Evolutionary conservation across 2,329 filamentous ascomycete species (phyloP).

Genomic region (Emergomyces orientalis): DNA sequence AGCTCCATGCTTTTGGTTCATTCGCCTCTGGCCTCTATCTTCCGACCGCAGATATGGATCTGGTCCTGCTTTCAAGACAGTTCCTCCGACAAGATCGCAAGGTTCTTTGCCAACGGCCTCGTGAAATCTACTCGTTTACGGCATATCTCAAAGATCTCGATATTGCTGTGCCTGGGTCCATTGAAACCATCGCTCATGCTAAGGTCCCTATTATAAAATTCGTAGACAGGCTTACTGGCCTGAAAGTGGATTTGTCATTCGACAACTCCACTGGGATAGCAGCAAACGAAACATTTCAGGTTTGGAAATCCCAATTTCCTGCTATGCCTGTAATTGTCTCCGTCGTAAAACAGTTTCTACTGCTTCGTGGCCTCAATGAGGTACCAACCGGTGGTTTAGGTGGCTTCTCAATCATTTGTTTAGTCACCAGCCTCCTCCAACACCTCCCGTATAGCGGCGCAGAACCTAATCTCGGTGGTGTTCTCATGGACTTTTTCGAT

Average conservation of each 20-base stretch:
- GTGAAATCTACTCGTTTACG: slow-evolving; percentile 53
- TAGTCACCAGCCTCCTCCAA: slow-evolving; percentile 83
- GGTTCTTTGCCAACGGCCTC: slow-evolving; percentile 44
- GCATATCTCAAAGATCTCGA: slow-evolving; percentile 47
- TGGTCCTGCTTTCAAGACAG: slow-evolving; percentile 62
- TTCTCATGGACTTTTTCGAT: slow-evolving; percentile 80
- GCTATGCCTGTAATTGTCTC: slow-evolving; percentile 79
- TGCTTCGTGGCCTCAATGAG: slow-evolving; percentile 85
- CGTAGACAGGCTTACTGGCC: slow-evolving; percentile 62
- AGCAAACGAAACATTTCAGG: slow-evolving; percentile 69
- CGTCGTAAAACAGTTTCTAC: slow-evolving; percentile 82
- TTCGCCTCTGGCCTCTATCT: slow-evolving; percentile 76
- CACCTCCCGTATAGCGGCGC: slow-evolving; percentile 62
- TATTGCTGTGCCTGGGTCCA: slow-evolving; percentile 49
- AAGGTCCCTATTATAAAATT: slow-evolving; percentile 92
- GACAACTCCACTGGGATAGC: slow-evolving; percentile 76
- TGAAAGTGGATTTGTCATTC: slow-evolving; percentile 89
- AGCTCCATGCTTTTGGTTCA: slow-evolving; percentile 76
- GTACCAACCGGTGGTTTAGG: slow-evolving; percentile 85
- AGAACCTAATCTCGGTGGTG: slow-evolving; percentile 63
- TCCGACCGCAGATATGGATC: slow-evolving; percentile 82
- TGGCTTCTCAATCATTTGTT: slow-evolving; percentile 86
- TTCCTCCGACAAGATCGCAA: slow-evolving; percentile 48
- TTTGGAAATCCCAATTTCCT: slow-evolving; percentile 71
- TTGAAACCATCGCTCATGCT: slow-evolving; percentile 63